phyloP scores from a whole-genome alignment of 768 basidiomycete species.

The Boletus huronensis region DNA sequence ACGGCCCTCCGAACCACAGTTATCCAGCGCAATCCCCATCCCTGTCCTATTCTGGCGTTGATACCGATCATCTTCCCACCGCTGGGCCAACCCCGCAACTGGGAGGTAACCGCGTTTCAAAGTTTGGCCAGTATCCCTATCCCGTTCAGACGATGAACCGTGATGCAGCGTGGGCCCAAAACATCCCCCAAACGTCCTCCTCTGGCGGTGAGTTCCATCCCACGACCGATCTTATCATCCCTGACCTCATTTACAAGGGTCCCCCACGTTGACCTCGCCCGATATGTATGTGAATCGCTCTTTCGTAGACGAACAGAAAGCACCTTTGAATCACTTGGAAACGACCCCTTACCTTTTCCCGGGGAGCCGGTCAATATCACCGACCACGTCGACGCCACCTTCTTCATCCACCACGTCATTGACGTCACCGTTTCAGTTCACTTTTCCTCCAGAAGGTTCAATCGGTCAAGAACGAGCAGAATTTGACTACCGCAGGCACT shows the following conservation, averaged over 20 bases:
- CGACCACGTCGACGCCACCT: slow-evolving; percentile 56
- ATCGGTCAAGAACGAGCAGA: slow-evolving; percentile 56
- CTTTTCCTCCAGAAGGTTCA: slow-evolving; percentile 51
- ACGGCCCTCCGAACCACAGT: slow-evolving; percentile 37
- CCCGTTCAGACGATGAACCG: slow-evolving; percentile 34
- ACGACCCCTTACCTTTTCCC: slow-evolving; percentile 58
- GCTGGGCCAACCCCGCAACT: slow-evolving; percentile 31
- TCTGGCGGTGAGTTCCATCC: slow-evolving; percentile 29
- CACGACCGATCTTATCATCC: slow-evolving; percentile 27
- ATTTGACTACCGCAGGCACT: slow-evolving; percentile 63
- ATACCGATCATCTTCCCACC: slow-evolving; percentile 30
- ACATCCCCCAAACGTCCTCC: slow-evolving; percentile 30
- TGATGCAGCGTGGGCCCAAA: slow-evolving; percentile 30
- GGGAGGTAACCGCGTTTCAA: slow-evolving; percentile 42
- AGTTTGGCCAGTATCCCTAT: slow-evolving; percentile 52
- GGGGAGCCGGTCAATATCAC: slow-evolving; percentile 69
- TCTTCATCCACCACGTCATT: slow-evolving; percentile 60
- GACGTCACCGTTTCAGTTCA: slow-evolving; percentile 64
- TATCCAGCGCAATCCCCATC: slow-evolving; percentile 51
- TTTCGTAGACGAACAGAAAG: slow-evolving; percentile 55
- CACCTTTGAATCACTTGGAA: slow-evolving; percentile 48
- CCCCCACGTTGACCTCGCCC: slow-evolving; percentile 47
- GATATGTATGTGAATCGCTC: slow-evolving; percentile 50
- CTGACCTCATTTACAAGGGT: slow-evolving; percentile 46
- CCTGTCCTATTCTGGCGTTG: slow-evolving; percentile 34